A percentile compares a stretch with the other conserved stretches of the same genome.
Evolutionary conservation across 73 alveolate species (phyloP).

Genomic region (Symbiodinium natans): DNA sequence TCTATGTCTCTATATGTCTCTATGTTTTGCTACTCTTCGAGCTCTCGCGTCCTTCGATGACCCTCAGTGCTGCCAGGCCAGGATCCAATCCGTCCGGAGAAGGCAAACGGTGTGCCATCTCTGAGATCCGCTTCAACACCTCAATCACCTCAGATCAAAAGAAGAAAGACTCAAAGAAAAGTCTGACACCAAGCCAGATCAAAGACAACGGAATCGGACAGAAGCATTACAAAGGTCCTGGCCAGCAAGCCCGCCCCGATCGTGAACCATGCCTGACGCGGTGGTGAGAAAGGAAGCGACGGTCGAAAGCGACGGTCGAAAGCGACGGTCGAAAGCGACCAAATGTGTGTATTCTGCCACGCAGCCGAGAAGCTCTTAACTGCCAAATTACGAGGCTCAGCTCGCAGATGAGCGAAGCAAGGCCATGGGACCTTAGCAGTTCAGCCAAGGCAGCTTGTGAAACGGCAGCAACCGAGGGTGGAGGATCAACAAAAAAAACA

Average conservation of each 20-base stretch:
- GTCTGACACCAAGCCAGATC: too few species aligned
- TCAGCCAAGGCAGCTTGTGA: neutral
- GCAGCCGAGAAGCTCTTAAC: neutral
- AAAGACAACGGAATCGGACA: too few species aligned
- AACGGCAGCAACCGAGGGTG: too few species aligned
- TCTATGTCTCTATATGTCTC: too few species aligned
- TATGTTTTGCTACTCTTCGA: neutral
- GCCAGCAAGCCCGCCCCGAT: neutral
- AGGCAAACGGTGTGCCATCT: constrained; percentile 40
- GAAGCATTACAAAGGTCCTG: neutral
- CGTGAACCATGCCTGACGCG: neutral
- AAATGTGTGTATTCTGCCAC: too few species aligned
- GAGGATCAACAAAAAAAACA: too few species aligned
- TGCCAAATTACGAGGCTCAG: neutral
- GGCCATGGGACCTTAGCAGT: neutral
- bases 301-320: too few species aligned
- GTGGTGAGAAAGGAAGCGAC: too few species aligned
- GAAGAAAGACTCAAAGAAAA: too few species aligned
- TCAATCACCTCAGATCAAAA: neutral
- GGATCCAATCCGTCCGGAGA: constrained; percentile 57
- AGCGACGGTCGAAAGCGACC: too few species aligned
- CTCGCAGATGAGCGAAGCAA: neutral
- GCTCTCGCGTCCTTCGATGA: constrained; percentile 53
- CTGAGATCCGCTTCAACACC: constrained; percentile 23
- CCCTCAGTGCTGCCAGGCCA: constrained; percentile 66